Conservation (phyloP, 164 flowering plant species). For the Saururus chinensis region DNA sequence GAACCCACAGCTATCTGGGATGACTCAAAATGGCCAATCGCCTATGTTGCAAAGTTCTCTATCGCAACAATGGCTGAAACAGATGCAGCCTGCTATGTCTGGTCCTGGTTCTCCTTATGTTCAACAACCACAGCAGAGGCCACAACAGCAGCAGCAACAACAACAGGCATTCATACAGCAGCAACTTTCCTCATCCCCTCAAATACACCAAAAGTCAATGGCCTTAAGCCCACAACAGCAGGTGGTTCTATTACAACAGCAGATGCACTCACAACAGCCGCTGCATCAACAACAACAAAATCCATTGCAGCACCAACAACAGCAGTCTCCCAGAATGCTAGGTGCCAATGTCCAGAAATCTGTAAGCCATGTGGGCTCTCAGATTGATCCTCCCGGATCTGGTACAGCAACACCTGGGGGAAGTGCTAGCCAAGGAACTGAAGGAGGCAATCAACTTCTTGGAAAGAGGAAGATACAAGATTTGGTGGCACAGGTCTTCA, state of each 20-base stretch:
- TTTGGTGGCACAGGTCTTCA: constrained; percentile 76
- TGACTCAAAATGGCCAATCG: constrained; percentile 70
- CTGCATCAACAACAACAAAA: constrained; percentile 35
- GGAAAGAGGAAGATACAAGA: constrained; percentile 95
- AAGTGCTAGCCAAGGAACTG: constrained; percentile 93
- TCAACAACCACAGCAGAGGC: constrained; percentile 52
- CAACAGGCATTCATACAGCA: constrained; percentile 48
- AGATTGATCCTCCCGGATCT: constrained; percentile 86
- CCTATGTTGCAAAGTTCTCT: constrained; percentile 60
- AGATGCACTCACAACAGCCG: constrained; percentile 26
- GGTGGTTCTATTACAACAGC: constrained; percentile 23
- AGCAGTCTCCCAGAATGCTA: constrained; percentile 67
- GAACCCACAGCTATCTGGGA: constrained; percentile 61
- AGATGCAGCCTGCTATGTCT: constrained; percentile 54
- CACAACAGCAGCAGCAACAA: constrained; percentile 19
- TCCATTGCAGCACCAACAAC: constrained; percentile 23
- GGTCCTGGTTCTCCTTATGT: constrained; percentile 61
- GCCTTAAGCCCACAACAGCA: constrained; percentile 51
- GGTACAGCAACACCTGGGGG: constrained; percentile 87
- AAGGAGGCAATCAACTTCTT: constrained; percentile 79
- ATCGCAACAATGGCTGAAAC: constrained; percentile 78
- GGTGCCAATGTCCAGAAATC: constrained; percentile 65
- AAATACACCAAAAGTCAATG: constrained; percentile 46
- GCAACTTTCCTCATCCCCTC: constrained; percentile 54
- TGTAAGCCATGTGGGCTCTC: constrained; percentile 79